Evolutionary conservation across 176 grass and related monocot species (phyloP), one percentile per base, ranked within the genome.

Genomic region (Carex kokanica): DNA sequence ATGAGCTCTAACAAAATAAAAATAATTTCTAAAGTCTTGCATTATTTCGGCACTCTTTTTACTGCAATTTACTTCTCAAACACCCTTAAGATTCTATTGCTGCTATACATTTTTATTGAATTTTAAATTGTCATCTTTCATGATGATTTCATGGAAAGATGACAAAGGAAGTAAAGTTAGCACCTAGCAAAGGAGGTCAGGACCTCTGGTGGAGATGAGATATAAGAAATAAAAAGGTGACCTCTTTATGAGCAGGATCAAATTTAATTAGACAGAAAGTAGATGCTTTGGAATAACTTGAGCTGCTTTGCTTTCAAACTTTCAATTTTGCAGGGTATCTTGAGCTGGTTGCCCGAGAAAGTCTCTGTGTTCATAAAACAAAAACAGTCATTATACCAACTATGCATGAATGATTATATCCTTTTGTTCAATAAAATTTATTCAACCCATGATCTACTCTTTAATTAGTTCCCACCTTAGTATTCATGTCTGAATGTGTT

Each of bases 221-320:
- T 77, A 55, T 55, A 29, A 75, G 5, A 45, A 77, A 75, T 1
- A 77, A 55, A 73, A 55, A 77, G 73, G 47, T 13, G 14, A 74
- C 9, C 45, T 75, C 71, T 74, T 74, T 53, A 53, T 29, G 21
- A 25, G 20, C 14, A 51, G n/a, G 45, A 16, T 74, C 9, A 24
- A 75, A 54, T 13, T 29, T 54, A 69, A 69, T 0, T 17, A 55
- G 14, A 55, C 4, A 55, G 17, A 54, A 53, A 77, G 73, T 16
- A 31, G 73, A 77, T 77, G 73, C 73, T 55, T 77, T 47, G 7
- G 73, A 77, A 77, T 77, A 77, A 77, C 73, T 77, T 77, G 73
- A 55, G 47, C 25, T 77, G 24, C 24, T 55, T n/a, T 55, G 73
- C 4, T 77, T 77, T 49, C 73, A 55, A 54, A 51, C 14, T 77